Evolutionary conservation across 2,329 filamentous ascomycete species (phyloP), one percentile per base, ranked within the genome.

Genomic region (Xylariaceae sp.): DNA sequence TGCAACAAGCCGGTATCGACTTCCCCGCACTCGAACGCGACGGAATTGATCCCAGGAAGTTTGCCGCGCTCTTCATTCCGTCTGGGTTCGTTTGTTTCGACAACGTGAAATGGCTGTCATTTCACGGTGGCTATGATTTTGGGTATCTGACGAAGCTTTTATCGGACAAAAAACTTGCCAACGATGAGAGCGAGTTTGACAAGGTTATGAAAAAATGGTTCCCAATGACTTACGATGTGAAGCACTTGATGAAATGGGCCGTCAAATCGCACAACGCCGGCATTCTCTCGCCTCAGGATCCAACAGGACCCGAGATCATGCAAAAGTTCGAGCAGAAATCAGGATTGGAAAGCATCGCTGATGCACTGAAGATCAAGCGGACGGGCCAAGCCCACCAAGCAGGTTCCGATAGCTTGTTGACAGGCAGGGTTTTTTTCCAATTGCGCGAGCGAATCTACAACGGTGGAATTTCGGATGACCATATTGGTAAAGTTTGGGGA

Each of bases 81-180:
- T 97, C 93, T 2, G 93, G 93, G 8, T 76, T 98, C 34, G 89
- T 94, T 11, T 85, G 93, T 56, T 81, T 87, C 50, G 83, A 93
- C 30, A 83, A 94, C 43, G 87, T 96, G 41, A 85, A 89, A 62
- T 98, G 93, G 93, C 87, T 98, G 50, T 95, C 89, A 3, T 97
- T 97, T 68, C 93, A 98, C 64, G 93, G 89, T 19, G 93, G 91
- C 46, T 98, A 98, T 66, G 93, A 98, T 69, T 97, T 98, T 66
- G 93, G 90, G 37, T 97, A 97, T 60, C 74, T 98, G 35, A 90
- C 94, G 59, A 98, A 98, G 68, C 82, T 96, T 43, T 83, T 98
- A 63, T 84, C 87, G 43, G 87, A 87, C 66, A 78, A 83, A 51
- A 81, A 85, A 34, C 74, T 98, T 7, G 93, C 93, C 1, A 87